A percentile compares a stretch with the other conserved stretches of the same genome.
Evolutionary conservation across 257 asterid species (phyloP).

Genomic region (Thymus quinquecostatus): DNA sequence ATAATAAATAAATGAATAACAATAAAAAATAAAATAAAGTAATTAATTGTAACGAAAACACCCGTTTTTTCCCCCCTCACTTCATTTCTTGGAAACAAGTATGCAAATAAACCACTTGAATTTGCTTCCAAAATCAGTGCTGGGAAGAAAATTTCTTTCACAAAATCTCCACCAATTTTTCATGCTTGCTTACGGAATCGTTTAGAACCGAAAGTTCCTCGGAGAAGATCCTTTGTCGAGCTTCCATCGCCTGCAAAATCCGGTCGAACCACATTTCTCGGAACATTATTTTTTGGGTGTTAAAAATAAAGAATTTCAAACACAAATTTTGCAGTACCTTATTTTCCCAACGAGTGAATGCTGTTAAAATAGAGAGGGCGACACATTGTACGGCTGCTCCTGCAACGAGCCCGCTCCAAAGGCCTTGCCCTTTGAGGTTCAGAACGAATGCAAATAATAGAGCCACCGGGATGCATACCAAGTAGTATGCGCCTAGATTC

Average conservation of each 20-base stretch:
- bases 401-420: slow-evolving; percentile 52
- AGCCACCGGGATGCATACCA: slow-evolving; percentile 52
- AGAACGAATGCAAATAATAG: slow-evolving; percentile 45
- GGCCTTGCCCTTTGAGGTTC: slow-evolving; percentile 56
- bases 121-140: neutral
- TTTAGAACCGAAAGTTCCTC: slow-evolving; percentile 24
- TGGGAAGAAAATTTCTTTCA: neutral
- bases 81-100: slow-evolving; percentile 16
- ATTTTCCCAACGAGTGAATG: slow-evolving; percentile 50
- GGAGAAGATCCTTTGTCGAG: slow-evolving; percentile 48
- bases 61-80: neutral
- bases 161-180: slow-evolving; percentile 20
- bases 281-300: neutral
- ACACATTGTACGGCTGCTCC: slow-evolving; percentile 49
- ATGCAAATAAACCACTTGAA: neutral
- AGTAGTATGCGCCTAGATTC: slow-evolving; percentile 55
- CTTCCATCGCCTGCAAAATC: slow-evolving; percentile 48
- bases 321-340: slow-evolving; percentile 34
- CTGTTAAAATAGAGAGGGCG: slow-evolving; percentile 40
- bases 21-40: neutral
- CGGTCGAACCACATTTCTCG: slow-evolving; percentile 11
- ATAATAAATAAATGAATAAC: neutral
- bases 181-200: slow-evolving; percentile 26
- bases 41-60: neutral
- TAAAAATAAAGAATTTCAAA: neutral